These are phyloP conservation scores for Ceratocystis smalleyi DNA, from an alignment of 2,329 filamentous ascomycete species.

Conservation along the genomic window DNA sequence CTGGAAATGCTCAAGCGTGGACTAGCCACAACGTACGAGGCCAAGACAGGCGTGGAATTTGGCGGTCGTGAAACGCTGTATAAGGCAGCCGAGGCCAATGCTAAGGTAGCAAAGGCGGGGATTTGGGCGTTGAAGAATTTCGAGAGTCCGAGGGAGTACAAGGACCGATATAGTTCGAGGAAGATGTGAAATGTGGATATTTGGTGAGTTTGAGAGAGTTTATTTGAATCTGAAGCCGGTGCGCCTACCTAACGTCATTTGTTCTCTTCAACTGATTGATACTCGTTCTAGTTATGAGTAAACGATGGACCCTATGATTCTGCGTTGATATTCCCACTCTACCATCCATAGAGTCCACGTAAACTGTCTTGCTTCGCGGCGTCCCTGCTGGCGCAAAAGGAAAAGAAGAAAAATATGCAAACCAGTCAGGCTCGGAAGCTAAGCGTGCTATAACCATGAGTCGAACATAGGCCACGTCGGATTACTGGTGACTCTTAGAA, in stretches of 20 bases:
- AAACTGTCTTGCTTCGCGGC: no score
- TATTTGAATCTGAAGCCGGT: not conserved
- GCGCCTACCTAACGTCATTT: not conserved
- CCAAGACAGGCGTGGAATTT: constrained; percentile 78
- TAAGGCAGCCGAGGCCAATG: constrained; percentile 47
- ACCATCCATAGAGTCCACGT: not conserved
- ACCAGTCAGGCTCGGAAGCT: not conserved
- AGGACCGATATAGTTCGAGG: constrained; percentile 31
- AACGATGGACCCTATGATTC: not conserved
- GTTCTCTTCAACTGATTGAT: not conserved
- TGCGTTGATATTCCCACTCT: not conserved
- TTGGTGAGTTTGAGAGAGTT: not conserved
- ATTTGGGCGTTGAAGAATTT: constrained; percentile 61
- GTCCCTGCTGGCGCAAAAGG: not conserved
- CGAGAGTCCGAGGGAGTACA: constrained; percentile 82
- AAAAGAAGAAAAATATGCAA: not conserved
- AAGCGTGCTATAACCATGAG: constrained; percentile 15
- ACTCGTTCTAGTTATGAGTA: not conserved
- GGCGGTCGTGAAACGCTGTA: constrained; percentile 54
- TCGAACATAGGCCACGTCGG: constrained; percentile 16
- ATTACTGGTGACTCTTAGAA: constrained; percentile 2
- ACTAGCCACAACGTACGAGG: constrained; percentile 83
- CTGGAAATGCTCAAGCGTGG: constrained; percentile 77
- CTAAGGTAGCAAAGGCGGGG: constrained; percentile 48
- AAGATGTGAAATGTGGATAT: not conserved